Conservation (phyloP, 495 filamentous ascomycete genomes). For the Bryoglossum gracile region DNA sequence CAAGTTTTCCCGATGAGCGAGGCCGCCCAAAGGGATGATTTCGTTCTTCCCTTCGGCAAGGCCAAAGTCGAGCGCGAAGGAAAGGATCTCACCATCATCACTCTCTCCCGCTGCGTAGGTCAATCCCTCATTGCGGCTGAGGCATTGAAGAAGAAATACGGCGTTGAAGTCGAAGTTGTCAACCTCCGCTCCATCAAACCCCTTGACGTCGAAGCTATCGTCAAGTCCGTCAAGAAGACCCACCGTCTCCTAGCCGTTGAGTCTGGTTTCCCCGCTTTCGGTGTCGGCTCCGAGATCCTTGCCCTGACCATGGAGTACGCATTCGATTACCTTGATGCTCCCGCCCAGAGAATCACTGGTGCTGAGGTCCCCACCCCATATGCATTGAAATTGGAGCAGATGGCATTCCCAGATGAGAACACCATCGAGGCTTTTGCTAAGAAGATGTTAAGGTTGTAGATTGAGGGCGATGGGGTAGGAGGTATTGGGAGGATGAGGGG, state of each 20-base stretch:
- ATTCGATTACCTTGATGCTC: slow-evolving; percentile 93
- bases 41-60: slow-evolving; percentile 94
- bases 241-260: slow-evolving; percentile 85
- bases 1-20: slow-evolving; percentile 92
- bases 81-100: slow-evolving; percentile 93
- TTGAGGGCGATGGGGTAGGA: neutral
- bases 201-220: slow-evolving; percentile 87
- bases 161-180: slow-evolving; percentile 92
- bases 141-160: slow-evolving; percentile 88
- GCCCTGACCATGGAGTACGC: slow-evolving; percentile 95
- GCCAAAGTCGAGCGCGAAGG: slow-evolving; percentile 96
- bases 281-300: slow-evolving; percentile 85
- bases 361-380: slow-evolving; percentile 96
- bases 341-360: slow-evolving; percentile 87
- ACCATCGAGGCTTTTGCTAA: slow-evolving; percentile 51
- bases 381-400: slow-evolving; percentile 76
- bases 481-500: neutral
- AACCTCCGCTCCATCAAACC: slow-evolving; percentile 97
- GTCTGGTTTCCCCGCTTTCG: slow-evolving; percentile 92
- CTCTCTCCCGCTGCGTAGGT: slow-evolving; percentile 89
- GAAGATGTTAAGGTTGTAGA: slow-evolving; percentile 24
- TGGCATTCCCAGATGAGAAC: slow-evolving; percentile 83
- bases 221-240: slow-evolving; percentile 98
- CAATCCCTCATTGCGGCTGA: slow-evolving; percentile 85
- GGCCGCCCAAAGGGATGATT: slow-evolving; percentile 89